Evolutionary conservation across 148 eudicot genomes (phyloP).

Genomic region (Camellia japonica): DNA sequence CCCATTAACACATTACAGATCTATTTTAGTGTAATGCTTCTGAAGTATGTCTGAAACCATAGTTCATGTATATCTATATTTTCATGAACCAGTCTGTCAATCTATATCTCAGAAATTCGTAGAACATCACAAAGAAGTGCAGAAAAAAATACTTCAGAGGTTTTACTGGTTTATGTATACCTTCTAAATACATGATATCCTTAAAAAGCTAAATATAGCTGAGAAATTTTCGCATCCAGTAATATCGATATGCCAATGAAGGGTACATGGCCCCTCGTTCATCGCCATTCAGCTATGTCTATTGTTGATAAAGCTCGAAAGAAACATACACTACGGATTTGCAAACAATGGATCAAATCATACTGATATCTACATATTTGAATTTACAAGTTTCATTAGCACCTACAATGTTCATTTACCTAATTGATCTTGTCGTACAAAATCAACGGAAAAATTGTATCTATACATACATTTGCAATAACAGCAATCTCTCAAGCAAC

Average conservation of each 20-base stretch:
- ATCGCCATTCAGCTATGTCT: neutral
- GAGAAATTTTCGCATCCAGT: too few relatives aligned
- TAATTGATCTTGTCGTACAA: neutral
- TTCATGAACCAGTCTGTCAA: neutral
- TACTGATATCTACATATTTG: neutral
- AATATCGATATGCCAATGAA: neutral
- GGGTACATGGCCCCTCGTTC: neutral
- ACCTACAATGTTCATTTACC: neutral
- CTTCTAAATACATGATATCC: neutral
- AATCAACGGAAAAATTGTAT: neutral
- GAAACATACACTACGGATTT: neutral
- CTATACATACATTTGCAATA: neutral
- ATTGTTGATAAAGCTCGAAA: neutral
- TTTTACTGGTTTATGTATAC: neutral
- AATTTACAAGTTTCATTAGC: neutral
- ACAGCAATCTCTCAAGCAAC: neutral
- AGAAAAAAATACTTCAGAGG: neutral
- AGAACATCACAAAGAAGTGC: neutral
- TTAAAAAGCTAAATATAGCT: neutral
- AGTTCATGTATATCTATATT: neutral
- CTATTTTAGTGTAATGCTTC: neutral
- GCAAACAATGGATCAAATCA: conserved; percentile 3
- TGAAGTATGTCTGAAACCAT: neutral
- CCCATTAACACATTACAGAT: neutral
- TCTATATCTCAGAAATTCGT: neutral